Evolutionary conservation across 2,329 filamentous ascomycete species (phyloP).

Genomic region (Botryotinia convoluta): DNA sequence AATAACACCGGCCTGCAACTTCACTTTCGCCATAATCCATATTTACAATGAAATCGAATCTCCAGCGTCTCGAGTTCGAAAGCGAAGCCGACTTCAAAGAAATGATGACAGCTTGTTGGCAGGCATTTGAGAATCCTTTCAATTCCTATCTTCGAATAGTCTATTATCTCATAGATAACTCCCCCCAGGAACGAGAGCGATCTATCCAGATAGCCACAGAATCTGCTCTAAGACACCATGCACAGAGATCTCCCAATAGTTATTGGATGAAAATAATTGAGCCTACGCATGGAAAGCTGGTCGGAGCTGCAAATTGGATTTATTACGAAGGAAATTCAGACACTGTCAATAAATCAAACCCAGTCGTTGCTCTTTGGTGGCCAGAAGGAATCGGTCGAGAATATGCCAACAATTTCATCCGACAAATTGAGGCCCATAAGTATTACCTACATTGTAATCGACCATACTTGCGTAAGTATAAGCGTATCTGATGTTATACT

Average conservation of each 20-base stretch:
- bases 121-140: background rate
- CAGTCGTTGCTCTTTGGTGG: background rate
- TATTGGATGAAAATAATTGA: constrained; percentile 8
- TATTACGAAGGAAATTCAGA: background rate
- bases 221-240: background rate
- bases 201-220: background rate
- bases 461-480: constrained; percentile 9
- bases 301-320: constrained; percentile 1
- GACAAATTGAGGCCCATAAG: background rate
- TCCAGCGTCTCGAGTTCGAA: background rate
- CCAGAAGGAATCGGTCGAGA: background rate
- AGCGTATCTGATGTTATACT: background rate
- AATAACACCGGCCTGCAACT: background rate
- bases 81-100: background rate
- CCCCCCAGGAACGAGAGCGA: background rate
- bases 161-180: background rate
- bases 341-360: background rate
- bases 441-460: background rate
- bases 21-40: background rate
- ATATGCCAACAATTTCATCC: background rate
- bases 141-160: background rate
- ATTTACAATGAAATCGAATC: background rate
- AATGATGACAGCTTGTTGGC: background rate
- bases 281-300: background rate
- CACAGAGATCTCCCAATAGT: background rate